A percentile compares a stretch with the other conserved stretches of the same genome.
Conservation (phyloP, 2,329 filamentous ascomycete species). For the Byssothecium circinans region DNA sequence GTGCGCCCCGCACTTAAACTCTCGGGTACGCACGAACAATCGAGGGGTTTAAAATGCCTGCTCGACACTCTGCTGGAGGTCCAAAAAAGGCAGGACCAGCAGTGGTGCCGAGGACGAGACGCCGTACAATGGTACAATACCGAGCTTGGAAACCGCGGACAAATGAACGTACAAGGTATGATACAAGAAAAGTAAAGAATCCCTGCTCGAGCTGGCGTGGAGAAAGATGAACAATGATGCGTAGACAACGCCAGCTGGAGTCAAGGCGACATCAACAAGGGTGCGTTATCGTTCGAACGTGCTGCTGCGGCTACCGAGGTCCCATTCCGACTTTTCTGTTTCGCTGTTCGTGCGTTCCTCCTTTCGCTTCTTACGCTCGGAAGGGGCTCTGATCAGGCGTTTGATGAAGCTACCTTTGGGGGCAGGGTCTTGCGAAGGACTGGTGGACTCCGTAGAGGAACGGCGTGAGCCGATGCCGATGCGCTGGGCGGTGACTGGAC, state of each 20-base stretch:
- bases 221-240: slow-evolving; percentile 10
- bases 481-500: too few species aligned
- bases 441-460: slow-evolving; percentile 31
- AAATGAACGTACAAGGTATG: slow-evolving; percentile 17
- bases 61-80: too few species aligned
- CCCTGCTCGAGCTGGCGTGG: slow-evolving; percentile 18
- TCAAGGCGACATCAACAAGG: slow-evolving; percentile 15
- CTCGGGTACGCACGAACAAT: too few species aligned
- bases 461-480: slow-evolving; percentile 25
- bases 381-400: slow-evolving; percentile 49
- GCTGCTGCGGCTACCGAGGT: slow-evolving; percentile 39
- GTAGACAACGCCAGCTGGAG: slow-evolving; percentile 22
- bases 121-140: slow-evolving; percentile 14
- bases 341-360: slow-evolving; percentile 36
- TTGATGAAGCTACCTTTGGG: slow-evolving; percentile 43
- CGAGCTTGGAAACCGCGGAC: slow-evolving; percentile 7
- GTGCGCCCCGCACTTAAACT: slow-evolving; percentile 1
- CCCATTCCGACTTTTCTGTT: slow-evolving; percentile 21
- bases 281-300: slow-evolving; percentile 35
- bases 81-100: too few species aligned
- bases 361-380: slow-evolving; percentile 44
- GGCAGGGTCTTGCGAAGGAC: slow-evolving; percentile 34
- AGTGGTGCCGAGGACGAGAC: slow-evolving; percentile 7
- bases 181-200: slow-evolving; percentile 23
- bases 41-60: too few species aligned